Conservation (phyloP, 2,329 filamentous ascomycete genomes). For the Venturia oleaginea region DNA sequence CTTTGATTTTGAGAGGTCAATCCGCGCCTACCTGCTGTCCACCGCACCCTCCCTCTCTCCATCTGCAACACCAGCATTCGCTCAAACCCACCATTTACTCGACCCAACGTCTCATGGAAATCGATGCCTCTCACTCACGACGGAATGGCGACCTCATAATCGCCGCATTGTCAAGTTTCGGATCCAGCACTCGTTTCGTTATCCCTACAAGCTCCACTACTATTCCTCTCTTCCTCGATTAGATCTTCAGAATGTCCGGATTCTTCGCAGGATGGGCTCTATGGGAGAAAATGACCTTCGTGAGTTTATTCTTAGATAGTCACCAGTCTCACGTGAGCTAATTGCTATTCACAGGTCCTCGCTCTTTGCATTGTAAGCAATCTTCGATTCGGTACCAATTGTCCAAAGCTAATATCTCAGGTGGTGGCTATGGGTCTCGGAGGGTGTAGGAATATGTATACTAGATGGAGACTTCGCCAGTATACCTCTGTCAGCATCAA, state of each 20-base stretch:
- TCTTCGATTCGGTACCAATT: background rate
- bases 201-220: slow-evolving; percentile 13
- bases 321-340: slow-evolving; percentile 19
- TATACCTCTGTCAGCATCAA: slow-evolving; percentile 30
- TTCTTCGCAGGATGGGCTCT: slow-evolving; percentile 56
- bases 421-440: slow-evolving; percentile 59
- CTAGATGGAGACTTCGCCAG: slow-evolving; percentile 33
- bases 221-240: slow-evolving; percentile 17
- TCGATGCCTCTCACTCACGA: background rate
- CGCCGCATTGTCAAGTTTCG: background rate
- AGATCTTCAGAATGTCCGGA: slow-evolving; percentile 16
- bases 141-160: background rate
- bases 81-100: slow-evolving; percentile 1
- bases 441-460: slow-evolving; percentile 51
- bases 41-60: background rate
- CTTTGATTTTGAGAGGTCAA: background rate
- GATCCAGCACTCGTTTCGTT: slow-evolving; percentile 5
- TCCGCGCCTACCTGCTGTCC: background rate
- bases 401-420: slow-evolving; percentile 24
- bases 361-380: slow-evolving; percentile 3
- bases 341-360: slow-evolving; percentile 16
- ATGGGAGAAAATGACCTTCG: slow-evolving; percentile 88
- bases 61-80: slow-evolving; percentile 6
- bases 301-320: slow-evolving; percentile 29
- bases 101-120: slow-evolving; percentile 1